Evolutionary conservation across 805 yeast genomes (phyloP), one percentile per base, ranked within the genome.

Genomic region (Wickerhamiella azymoides): DNA sequence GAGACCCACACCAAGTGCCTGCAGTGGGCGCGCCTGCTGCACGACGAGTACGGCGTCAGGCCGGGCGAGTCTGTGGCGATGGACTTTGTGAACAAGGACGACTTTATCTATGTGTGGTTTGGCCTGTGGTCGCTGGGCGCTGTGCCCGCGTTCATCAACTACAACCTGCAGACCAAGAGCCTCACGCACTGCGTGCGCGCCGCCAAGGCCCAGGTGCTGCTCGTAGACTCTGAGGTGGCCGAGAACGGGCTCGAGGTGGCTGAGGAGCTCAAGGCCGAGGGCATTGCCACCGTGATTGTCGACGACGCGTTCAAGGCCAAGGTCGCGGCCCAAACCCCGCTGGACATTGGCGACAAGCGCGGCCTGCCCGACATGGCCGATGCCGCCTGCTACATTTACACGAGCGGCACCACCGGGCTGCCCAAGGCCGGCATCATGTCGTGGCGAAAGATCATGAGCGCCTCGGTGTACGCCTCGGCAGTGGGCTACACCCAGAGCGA

Each of bases 381-480:
- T 46, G 73, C 89, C 3, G 79, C 82, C 17, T 72, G 79, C 52
- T 70, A 84, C 52, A 84, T 88, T 43, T 88, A 80, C 62, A 88
- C 97, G 0, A 83, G 94, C 0, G 97, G 97, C 35, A 89, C 96
- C 6, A 84, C 96, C 0, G 96, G 96, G 0, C 65, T 88, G 50
- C 96, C 97, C 13, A 88, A 88, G 62, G 82, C 96, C 5, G 96
- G 94, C 1, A 80, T 83, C 47, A 79, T 88, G 78, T 79, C 92
- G 4, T 86, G 96, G 96, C 72, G 85, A 56, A 88, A 86, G 62
- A 73, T 82, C 40, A 68, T 81, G 67, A 94, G 94, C 1, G 66
- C 84, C 1, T 62, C 70, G 2, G 58, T 84, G 21, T 86, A 84
- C 57, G 84, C 84, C 1, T 71, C 71, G 51, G 79, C 84, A 36